phyloP scores from a whole-genome alignment of 768 basidiomycete species.

The Tubosaeta sp. region DNA sequence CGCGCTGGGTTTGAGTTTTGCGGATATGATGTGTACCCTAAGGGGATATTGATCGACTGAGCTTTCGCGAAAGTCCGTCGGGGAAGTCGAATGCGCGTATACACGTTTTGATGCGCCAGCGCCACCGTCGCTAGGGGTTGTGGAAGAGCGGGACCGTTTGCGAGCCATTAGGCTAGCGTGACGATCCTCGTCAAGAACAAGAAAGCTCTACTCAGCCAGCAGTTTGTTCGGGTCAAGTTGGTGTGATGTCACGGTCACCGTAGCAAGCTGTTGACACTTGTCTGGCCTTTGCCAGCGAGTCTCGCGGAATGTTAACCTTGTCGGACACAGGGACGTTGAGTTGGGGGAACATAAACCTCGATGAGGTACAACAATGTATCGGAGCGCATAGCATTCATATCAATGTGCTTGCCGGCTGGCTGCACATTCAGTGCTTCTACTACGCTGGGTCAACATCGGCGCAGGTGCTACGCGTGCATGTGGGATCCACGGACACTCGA shows the following conservation, averaged over 20 bases:
- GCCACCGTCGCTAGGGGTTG: not conserved
- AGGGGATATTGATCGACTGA: slow-evolving; percentile 10
- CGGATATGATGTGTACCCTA: slow-evolving; percentile 29
- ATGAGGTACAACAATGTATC: not conserved
- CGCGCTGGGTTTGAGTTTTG: slow-evolving; percentile 25
- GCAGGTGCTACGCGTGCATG: too few relatives aligned
- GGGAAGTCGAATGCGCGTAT: not conserved
- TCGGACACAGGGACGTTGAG: not conserved
- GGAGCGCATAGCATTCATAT: not conserved
- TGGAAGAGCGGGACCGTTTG: slow-evolving; percentile 10
- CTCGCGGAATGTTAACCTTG: not conserved
- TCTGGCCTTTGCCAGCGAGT: not conserved
- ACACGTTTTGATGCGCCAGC: slow-evolving; percentile 12
- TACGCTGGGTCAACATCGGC: too few relatives aligned
- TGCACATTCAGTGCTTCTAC: not conserved
- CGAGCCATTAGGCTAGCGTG: slow-evolving; percentile 4
- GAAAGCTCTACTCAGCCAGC: not conserved
- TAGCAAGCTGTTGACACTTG: not conserved
- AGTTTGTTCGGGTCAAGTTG: not conserved
- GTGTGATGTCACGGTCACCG: slow-evolving; percentile 1
- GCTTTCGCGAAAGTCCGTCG: slow-evolving; percentile 2
- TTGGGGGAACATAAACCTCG: not conserved
- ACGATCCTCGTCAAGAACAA: not conserved
- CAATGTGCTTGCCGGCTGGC: not conserved
- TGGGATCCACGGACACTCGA: not conserved